phyloP scores from a whole-genome alignment of 2,329 filamentous ascomycete species.

The Thelonectria discophora region DNA sequence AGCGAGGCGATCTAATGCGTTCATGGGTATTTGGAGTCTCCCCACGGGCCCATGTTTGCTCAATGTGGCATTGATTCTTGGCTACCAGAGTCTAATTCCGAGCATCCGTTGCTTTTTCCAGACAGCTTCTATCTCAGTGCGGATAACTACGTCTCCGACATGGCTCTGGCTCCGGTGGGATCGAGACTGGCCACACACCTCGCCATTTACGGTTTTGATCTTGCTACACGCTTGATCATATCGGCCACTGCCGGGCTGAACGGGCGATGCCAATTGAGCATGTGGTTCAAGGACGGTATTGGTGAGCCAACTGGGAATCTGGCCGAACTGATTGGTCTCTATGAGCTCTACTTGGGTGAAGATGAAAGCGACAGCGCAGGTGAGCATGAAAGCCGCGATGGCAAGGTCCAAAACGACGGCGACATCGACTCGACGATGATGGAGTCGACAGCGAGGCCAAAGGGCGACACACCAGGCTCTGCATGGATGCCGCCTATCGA shows the following conservation, averaged over 20 bases:
- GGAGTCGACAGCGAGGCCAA: no score
- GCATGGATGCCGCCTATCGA: neutral
- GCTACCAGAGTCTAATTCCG: constrained; percentile 7
- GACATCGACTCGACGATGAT: no score
- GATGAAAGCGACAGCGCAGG: no score
- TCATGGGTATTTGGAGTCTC: constrained; percentile 13
- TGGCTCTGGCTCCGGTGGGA: neutral
- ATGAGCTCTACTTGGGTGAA: neutral
- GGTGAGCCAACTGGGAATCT: neutral
- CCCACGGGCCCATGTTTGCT: constrained; percentile 24
- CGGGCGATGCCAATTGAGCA: neutral
- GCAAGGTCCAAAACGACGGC: no score
- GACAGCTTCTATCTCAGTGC: constrained; percentile 20
- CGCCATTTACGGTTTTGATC: constrained; percentile 8
- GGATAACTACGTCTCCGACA: neutral
- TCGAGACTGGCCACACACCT: neutral
- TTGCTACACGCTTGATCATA: neutral
- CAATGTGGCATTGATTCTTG: constrained; percentile 10
- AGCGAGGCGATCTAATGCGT: constrained; percentile 22
- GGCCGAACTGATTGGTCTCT: neutral
- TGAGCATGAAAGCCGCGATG: neutral
- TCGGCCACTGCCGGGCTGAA: neutral
- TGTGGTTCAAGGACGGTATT: neutral
- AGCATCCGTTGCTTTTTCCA: constrained; percentile 11
- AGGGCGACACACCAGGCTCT: neutral